Evolutionary conservation across 768 basidiomycete genomes (phyloP).

Genomic region (Mycena maculata): DNA sequence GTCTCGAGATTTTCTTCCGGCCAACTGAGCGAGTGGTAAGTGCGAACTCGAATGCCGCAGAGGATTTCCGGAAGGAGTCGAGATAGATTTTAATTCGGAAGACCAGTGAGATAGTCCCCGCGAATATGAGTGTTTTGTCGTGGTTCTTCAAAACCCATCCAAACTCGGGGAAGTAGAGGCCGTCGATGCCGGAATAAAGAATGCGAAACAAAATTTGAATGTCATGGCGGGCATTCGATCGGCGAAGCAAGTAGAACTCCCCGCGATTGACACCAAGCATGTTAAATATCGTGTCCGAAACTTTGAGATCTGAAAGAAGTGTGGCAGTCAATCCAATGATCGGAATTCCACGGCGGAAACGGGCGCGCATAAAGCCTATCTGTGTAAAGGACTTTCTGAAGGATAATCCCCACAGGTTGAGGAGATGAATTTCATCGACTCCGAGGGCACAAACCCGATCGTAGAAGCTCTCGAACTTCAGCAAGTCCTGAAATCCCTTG

Average conservation of each 20-base stretch:
- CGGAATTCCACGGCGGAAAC: slow-evolving; percentile 29
- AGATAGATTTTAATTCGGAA: not conserved
- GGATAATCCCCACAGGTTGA: slow-evolving; percentile 39
- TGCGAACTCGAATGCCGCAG: not conserved
- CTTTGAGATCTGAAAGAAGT: slow-evolving; percentile 29
- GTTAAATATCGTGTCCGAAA: slow-evolving; percentile 29
- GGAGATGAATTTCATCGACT: slow-evolving; percentile 44
- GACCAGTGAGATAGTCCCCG: not conserved
- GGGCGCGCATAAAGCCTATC: slow-evolving; percentile 35
- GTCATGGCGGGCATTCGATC: slow-evolving; percentile 41
- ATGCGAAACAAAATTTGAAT: slow-evolving; percentile 39
- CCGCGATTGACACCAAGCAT: slow-evolving; percentile 39
- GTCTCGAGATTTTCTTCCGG: slow-evolving; percentile 7
- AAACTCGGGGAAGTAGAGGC: slow-evolving; percentile 38
- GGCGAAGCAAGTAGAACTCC: slow-evolving; percentile 36
- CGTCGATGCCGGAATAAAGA: slow-evolving; percentile 31
- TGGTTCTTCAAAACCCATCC: slow-evolving; percentile 38
- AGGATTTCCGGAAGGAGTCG: not conserved
- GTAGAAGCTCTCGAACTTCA: slow-evolving; percentile 32
- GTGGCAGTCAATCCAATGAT: slow-evolving; percentile 38
- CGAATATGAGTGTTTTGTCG: not conserved
- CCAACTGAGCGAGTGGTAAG: not conserved
- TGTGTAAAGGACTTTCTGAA: slow-evolving; percentile 40
- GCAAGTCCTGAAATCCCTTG: slow-evolving; percentile 33
- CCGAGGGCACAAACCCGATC: slow-evolving; percentile 37